Evolutionary conservation across 164 flowering plant genomes (phyloP), one percentile per base, ranked within the genome.

Genomic region (Berberis thunbergii): DNA sequence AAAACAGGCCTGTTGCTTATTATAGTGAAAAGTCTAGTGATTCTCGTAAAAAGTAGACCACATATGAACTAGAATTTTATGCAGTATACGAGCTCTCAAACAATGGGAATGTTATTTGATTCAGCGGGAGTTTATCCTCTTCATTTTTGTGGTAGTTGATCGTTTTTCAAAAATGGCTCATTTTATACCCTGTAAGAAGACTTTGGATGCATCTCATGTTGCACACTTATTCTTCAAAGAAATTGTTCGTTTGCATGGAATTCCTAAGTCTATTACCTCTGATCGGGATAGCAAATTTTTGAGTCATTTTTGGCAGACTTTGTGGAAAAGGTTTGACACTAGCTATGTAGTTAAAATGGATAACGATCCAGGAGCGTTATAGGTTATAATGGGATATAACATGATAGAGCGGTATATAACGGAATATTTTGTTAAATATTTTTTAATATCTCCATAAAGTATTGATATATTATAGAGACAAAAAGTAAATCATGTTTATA

Each of bases 151-250:
- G 7, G 49, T 66, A 2, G 59, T 66, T 26, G 63, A 43, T 4
- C 6, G 42, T 4, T 50, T 66, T 39, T 59, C 62, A 6, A 56
- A 57, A 3, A 57, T 65, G 40, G 68, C 45, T 3, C 68, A 57
- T 44, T 65, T 57, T 46, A 46, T 46, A 5, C 46, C 46, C 11
- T 59, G 61, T 6, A 9, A 43, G 5, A 59, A 59, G 38, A 59
- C 61, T 3, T 9, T 48, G 13, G 55, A 61, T 48, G 64, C 54
- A 7, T 1, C 7, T 7, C 6, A 49, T 38, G 13, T 61, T 48
- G 64, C 43, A 11, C 44, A 46, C n/a, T 7, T 61, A 2, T 61
- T 61, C n/a, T 61, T 61, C 3, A 26, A 26, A 26, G 26, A 26
- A 26, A 26, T 26, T 26, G 26, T 26, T 26, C 26, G 26, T 26